phyloP scores from a whole-genome alignment of 106 monocot genomes.

The Triglochin maritima region DNA sequence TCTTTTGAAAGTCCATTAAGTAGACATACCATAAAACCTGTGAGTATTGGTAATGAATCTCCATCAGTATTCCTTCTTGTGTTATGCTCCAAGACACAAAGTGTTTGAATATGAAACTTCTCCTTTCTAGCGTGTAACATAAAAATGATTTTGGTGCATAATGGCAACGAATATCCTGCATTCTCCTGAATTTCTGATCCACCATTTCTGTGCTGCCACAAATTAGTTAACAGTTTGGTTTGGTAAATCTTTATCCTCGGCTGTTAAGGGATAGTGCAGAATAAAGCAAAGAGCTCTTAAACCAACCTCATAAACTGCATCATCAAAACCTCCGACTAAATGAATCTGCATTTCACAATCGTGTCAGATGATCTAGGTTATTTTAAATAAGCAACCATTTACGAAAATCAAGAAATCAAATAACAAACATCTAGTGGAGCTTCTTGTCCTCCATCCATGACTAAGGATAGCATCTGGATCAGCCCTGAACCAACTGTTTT shows the following conservation, averaged over 20 bases:
- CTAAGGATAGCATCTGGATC: conserved; percentile 49
- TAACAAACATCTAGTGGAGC: conserved; percentile 51
- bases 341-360: conserved; percentile 42
- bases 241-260: neutral
- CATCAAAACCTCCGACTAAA: conserved; percentile 72
- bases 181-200: conserved; percentile 2
- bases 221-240: neutral
- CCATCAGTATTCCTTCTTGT: conserved; percentile 51
- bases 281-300: neutral
- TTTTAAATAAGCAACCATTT: neutral
- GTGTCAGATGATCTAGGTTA: neutral
- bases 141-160: conserved; percentile 68
- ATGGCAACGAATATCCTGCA: conserved; percentile 47
- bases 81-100: conserved; percentile 68
- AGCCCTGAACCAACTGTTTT: conserved; percentile 50
- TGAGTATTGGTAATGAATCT: conserved; percentile 46
- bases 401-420: neutral
- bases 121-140: conserved; percentile 35
- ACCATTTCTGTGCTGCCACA: conserved; percentile 10
- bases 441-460: conserved; percentile 28
- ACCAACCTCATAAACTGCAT: conserved; percentile 33
- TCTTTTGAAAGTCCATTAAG: neutral
- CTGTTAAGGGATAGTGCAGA: neutral
- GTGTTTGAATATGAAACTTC: conserved; percentile 56
- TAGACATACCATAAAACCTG: conserved; percentile 60